These are phyloP conservation scores for Colletotrichum ledebouriae DNA, from an alignment of 2,329 filamentous ascomycete genomes.

Conservation along the genomic window DNA sequence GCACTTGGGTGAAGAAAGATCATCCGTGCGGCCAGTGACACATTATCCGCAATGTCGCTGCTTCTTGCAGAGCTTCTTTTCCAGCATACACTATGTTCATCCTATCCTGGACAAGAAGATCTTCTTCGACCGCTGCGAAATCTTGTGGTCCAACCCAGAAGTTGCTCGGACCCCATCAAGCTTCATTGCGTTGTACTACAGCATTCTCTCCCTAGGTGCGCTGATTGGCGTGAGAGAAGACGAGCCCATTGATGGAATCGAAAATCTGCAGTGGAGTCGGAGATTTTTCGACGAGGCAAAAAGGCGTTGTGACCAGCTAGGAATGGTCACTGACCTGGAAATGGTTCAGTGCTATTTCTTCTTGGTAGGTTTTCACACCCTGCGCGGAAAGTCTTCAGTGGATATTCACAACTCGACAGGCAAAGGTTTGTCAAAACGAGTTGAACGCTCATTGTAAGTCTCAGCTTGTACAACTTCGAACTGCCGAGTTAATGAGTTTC, in stretches of 20 bases:
- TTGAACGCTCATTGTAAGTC: conserved; percentile 60
- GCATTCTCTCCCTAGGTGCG: conserved; percentile 60
- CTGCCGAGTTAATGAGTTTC: not conserved
- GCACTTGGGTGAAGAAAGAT: conserved; percentile 14
- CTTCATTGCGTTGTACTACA: conserved; percentile 62
- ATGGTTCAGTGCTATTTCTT: conserved; percentile 63
- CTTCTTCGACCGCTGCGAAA: conserved; percentile 58
- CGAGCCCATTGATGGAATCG: conserved; percentile 56
- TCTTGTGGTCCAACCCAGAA: conserved; percentile 54
- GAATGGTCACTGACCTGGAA: conserved; percentile 60
- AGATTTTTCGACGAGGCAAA: conserved; percentile 60
- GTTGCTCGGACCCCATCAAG: conserved; percentile 49
- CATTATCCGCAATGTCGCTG: conserved; percentile 59
- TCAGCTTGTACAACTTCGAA: accelerated
- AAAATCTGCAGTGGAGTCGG: conserved; percentile 61
- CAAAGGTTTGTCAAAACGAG: conserved; percentile 64
- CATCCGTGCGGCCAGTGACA: conserved; percentile 42
- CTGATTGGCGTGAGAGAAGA: conserved; percentile 60
- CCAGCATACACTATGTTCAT: conserved; percentile 62
- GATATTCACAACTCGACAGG: conserved; percentile 35
- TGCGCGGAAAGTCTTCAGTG: not conserved
- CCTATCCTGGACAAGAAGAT: conserved; percentile 61
- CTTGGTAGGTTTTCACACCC: conserved; percentile 49
- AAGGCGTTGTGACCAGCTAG: conserved; percentile 53
- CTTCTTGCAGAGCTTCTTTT: conserved; percentile 62